These are phyloP conservation scores for Erigeron philadelphicus DNA, from an alignment of 140 eudicot species.

Conservation along the genomic window DNA sequence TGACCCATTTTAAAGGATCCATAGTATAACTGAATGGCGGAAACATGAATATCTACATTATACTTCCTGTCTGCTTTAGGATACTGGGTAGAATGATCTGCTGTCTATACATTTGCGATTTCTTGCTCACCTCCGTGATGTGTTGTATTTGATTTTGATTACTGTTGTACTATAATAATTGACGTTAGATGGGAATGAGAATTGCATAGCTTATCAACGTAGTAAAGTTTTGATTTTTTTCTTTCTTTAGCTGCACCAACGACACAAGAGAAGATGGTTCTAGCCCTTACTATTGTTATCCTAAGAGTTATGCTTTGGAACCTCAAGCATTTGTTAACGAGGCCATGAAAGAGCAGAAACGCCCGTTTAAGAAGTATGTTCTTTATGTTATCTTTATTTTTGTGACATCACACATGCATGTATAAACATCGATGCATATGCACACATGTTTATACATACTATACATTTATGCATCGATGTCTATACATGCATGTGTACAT, in stretches of 20 bases:
- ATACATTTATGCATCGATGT: neutral
- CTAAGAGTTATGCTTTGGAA: slow-evolving; percentile 31
- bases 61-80: neutral
- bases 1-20: no score
- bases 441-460: neutral
- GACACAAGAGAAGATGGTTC: slow-evolving; percentile 35
- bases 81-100: slow-evolving; percentile 10
- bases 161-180: slow-evolving; percentile 16
- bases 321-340: slow-evolving; percentile 31
- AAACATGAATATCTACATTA: slow-evolving; percentile 1
- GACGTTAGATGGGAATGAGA: slow-evolving; percentile 4
- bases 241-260: slow-evolving; percentile 33
- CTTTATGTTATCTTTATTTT: slow-evolving; percentile 8
- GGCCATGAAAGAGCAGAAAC: slow-evolving; percentile 46
- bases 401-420: neutral
- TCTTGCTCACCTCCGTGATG: slow-evolving; percentile 9
- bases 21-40: slow-evolving; percentile 11
- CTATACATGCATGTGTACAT: neutral
- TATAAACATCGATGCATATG: slow-evolving; percentile 5
- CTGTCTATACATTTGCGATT: slow-evolving; percentile 7
- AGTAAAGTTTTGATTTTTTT: slow-evolving; percentile 16
- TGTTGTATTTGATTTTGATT: slow-evolving; percentile 11
- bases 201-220: slow-evolving; percentile 10
- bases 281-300: slow-evolving; percentile 29
- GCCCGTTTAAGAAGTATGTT: slow-evolving; percentile 43